Evolutionary conservation across 129 eudicot species (phyloP).

Genomic region (Lactuca saligna): DNA sequence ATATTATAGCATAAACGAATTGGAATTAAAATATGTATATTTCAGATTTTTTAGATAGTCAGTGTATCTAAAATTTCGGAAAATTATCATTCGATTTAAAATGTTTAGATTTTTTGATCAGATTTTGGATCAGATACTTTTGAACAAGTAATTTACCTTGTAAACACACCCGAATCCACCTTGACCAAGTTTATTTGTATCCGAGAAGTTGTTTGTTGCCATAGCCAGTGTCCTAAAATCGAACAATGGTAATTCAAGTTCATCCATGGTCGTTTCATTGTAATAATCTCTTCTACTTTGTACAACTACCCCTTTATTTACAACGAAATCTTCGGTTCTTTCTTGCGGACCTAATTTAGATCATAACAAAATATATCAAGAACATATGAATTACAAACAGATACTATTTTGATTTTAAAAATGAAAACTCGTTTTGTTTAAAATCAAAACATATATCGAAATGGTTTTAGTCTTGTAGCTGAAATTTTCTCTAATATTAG

Average conservation of each 20-base stretch:
- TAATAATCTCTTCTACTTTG: slow-evolving; percentile 48
- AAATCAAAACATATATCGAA: too few relatives aligned
- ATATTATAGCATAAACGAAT: too few relatives aligned
- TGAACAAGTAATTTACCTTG: slow-evolving; percentile 39
- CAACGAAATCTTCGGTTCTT: slow-evolving; percentile 56
- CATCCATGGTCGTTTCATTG: slow-evolving; percentile 45
- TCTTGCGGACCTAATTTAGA: slow-evolving; percentile 39
- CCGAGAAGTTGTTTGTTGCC: slow-evolving; percentile 64
- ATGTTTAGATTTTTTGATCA: neutral
- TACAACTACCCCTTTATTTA: slow-evolving; percentile 34
- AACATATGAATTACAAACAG: neutral
- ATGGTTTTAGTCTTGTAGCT: too few relatives aligned
- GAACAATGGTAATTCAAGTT: neutral
- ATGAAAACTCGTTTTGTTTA: neutral
- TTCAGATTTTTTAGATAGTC: too few relatives aligned
- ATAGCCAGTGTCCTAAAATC: slow-evolving; percentile 44
- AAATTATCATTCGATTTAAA: too few relatives aligned
- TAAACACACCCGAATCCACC: slow-evolving; percentile 93
- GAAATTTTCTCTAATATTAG: too few relatives aligned
- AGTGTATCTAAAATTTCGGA: too few relatives aligned
- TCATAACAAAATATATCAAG: neutral
- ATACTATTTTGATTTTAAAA: neutral
- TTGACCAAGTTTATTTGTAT: slow-evolving; percentile 67
- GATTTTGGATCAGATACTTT: too few relatives aligned
- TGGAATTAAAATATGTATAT: too few relatives aligned